Evolutionary conservation across 2,329 filamentous ascomycete genomes (phyloP).

Genomic region (Xylaria sp.): DNA sequence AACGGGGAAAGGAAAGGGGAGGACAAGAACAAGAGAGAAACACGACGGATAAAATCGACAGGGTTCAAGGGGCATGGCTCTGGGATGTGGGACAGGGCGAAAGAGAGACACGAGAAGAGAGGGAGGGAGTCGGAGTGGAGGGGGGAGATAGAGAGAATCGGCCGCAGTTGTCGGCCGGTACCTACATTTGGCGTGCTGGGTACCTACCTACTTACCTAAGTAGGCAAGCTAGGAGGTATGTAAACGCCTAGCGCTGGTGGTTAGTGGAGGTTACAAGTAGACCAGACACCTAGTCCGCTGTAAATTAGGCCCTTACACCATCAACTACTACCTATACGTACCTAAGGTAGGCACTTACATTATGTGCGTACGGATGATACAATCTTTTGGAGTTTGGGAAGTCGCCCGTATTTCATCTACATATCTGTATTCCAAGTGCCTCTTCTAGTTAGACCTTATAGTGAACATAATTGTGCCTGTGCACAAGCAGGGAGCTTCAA

Average conservation of each 20-base stretch:
- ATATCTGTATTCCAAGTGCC: background rate
- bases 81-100: slow-evolving; percentile 17
- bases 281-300: background rate
- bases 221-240: too few species aligned
- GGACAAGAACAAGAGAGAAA: slow-evolving; percentile 38
- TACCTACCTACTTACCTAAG: background rate
- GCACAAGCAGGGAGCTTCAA: too few species aligned
- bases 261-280: background rate
- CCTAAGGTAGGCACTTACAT: too few species aligned
- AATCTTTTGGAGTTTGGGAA: too few species aligned
- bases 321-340: background rate
- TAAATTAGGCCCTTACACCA: background rate
- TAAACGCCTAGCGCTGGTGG: background rate
- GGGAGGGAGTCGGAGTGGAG: background rate
- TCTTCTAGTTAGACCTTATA: background rate
- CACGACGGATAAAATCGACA: slow-evolving; percentile 33
- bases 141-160: background rate
- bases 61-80: slow-evolving; percentile 35
- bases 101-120: slow-evolving; percentile 7
- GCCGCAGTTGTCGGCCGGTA: background rate
- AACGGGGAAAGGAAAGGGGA: slow-evolving; percentile 40
- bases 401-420: too few species aligned
- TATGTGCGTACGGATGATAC: too few species aligned
- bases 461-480: too few species aligned
- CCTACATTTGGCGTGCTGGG: background rate